Conservation (phyloP, 805 yeast species). For the Lachancea nothofagi region DNA sequence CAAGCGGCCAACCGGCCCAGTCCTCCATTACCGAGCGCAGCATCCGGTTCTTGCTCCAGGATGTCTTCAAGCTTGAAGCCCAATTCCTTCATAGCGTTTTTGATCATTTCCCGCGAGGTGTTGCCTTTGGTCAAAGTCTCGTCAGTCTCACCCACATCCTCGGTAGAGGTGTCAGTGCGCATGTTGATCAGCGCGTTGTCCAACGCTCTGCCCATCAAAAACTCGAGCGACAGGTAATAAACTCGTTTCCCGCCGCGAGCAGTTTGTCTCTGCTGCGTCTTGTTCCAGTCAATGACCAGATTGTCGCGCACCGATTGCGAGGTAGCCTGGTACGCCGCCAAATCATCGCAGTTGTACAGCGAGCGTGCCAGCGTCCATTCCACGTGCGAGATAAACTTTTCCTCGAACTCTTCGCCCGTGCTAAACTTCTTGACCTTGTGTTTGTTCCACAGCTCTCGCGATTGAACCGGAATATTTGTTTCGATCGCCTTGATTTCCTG, state of each 20-base stretch:
- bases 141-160: constrained; percentile 8
- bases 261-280: constrained; percentile 87
- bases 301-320: constrained; percentile 74
- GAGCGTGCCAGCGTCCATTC: constrained; percentile 90
- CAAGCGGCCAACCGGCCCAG: constrained; percentile 93
- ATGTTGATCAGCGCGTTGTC: constrained; percentile 89
- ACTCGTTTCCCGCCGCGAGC: constrained; percentile 77
- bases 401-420: constrained; percentile 54
- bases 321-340: constrained; percentile 91
- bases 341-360: constrained; percentile 82
- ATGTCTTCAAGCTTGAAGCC: constrained; percentile 88
- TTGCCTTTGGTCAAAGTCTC: constrained; percentile 11
- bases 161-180: constrained; percentile 35
- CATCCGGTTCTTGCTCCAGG: constrained; percentile 83
- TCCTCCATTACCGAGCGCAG: constrained; percentile 94
- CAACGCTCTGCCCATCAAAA: constrained; percentile 90
- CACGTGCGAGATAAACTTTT: constrained; percentile 72
- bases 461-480: constrained; percentile 69
- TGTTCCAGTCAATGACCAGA: constrained; percentile 81
- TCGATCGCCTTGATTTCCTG: constrained; percentile 82
- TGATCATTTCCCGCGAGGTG: constrained; percentile 47
- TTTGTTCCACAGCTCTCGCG: constrained; percentile 73
- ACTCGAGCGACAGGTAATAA: constrained; percentile 81
- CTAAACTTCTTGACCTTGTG: constrained; percentile 50
- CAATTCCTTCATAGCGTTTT: constrained; percentile 55